Evolutionary conservation across 352 stramenopile genomes (phyloP), one percentile per base, ranked within the genome.

Genomic region (Achlya hypogyna): DNA sequence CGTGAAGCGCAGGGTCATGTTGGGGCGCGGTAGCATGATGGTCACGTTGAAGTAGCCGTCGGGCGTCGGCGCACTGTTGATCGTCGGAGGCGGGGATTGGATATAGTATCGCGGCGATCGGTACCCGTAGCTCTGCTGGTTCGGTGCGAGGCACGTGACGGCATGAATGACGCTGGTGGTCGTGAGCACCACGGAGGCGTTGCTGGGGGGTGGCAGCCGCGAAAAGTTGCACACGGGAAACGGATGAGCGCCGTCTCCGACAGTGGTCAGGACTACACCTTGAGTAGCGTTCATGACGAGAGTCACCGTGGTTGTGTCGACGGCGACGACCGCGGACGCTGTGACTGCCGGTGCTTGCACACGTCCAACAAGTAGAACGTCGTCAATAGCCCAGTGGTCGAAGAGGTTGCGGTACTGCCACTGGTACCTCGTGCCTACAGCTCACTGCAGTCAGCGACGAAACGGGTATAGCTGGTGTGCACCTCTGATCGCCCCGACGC

Each of bases 391-490:
- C 80, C 82, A 89, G 69, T 91, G 82, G 34, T 91, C 82, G 52
- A 88, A 89, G 23, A 91, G 69, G 47, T 91, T 91, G 0, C 77
- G 75, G 66, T 87, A 83, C 9, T 58, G 74, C 79, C 82, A 90
- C 1, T 83, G 67, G 29, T 84, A 67, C 38, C 76, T 0, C 65
- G 74, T 45, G 86, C 82, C 1, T 69, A 28, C 1, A 65, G 9
- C 1, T 76, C 75, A 29, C 86, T 42, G n/a, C 2, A 56, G 25
- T 27, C 31, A 20, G 25, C 52, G 1, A 77, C 75, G 4, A 52
- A 34, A 51, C 10, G 22, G 40, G 74, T 68, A 1, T 76, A 63
- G 45, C 73, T 74, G 2, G 74, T 83, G 71, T 32, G 25, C 87
- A 78, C 65, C 87, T 86, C 52, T 73, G 75, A 38, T 31, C 77